Percentiles rank a stretch among this genome's conserved stretches.
These are phyloP conservation scores for Gossypium davidsonii DNA, from an alignment of 441 rosid species.

Conservation along the genomic window DNA sequence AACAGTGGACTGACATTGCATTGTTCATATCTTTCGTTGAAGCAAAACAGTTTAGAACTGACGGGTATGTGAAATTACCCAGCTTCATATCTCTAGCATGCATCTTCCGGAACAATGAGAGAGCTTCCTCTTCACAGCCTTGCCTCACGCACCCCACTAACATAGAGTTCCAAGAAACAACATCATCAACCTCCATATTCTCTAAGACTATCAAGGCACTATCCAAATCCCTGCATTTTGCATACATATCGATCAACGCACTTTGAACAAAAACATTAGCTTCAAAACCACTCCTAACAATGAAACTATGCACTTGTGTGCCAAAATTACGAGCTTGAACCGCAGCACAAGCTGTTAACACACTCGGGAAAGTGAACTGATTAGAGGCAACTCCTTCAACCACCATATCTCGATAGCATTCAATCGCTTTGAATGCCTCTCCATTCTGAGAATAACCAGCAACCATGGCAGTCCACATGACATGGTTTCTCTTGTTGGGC, in stretches of 20 bases:
- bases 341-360: conserved; percentile 61
- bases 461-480: conserved; percentile 84
- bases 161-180: conserved; percentile 77
- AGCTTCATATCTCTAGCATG: conserved; percentile 46
- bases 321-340: conserved; percentile 49
- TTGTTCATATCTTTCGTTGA: conserved; percentile 29
- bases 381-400: conserved; percentile 48
- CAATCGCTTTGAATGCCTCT: conserved; percentile 46
- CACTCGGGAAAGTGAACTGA: conserved; percentile 75
- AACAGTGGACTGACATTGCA: conserved; percentile 57
- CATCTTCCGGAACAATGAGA: conserved; percentile 55
- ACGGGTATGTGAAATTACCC: conserved; percentile 65
- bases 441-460: conserved; percentile 65
- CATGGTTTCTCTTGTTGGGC: conserved; percentile 42
- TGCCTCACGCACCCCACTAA: conserved; percentile 66
- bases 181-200: conserved; percentile 48
- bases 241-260: conserved; percentile 78
- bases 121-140: conserved; percentile 58
- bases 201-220: conserved; percentile 46
- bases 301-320: conserved; percentile 62
- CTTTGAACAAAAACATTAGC: conserved; percentile 64
- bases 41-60: conserved; percentile 63
- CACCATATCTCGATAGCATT: conserved; percentile 55
- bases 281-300: conserved; percentile 57
- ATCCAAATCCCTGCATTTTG: conserved; percentile 59